Percentiles rank a stretch among this genome's conserved stretches.
These are phyloP conservation scores for Xerocomus cyaneibrunnescens DNA, from an alignment of 1,284 basidiomycete species.

Conservation along the genomic window DNA sequence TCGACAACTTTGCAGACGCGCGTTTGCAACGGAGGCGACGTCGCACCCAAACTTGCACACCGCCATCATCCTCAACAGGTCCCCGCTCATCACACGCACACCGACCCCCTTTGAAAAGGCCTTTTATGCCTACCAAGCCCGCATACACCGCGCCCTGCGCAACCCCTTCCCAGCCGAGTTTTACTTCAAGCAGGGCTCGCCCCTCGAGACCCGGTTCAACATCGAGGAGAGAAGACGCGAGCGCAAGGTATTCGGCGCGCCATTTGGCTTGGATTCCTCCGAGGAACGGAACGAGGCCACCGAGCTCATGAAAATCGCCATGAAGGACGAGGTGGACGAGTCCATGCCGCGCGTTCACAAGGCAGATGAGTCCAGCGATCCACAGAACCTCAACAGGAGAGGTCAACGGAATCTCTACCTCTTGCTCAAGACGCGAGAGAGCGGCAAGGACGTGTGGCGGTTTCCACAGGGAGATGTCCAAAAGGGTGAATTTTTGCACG, in stretches of 20 bases:
- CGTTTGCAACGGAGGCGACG: slow-evolving; percentile 39
- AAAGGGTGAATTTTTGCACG: slow-evolving; percentile 66
- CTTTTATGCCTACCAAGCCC: slow-evolving; percentile 85
- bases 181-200: slow-evolving; percentile 93
- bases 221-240: slow-evolving; percentile 73
- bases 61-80: slow-evolving; percentile 78
- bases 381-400: slow-evolving; percentile 76
- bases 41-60: slow-evolving; percentile 40
- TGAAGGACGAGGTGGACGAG: slow-evolving; percentile 64
- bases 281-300: slow-evolving; percentile 50
- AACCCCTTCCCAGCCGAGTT: slow-evolving; percentile 90
- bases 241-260: slow-evolving; percentile 64
- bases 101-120: slow-evolving; percentile 80
- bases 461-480: slow-evolving; percentile 75
- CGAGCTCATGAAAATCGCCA: slow-evolving; percentile 57
- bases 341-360: slow-evolving; percentile 59
- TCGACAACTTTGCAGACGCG: slow-evolving; percentile 22
- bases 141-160: slow-evolving; percentile 81
- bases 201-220: slow-evolving; percentile 81
- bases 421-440: slow-evolving; percentile 56
- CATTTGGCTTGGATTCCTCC: slow-evolving; percentile 47
- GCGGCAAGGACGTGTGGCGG: slow-evolving; percentile 65
- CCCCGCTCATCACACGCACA: slow-evolving; percentile 78
- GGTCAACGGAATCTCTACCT: slow-evolving; percentile 88
- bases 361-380: slow-evolving; percentile 61